Conservation (phyloP, 495 filamentous ascomycete genomes). For the Hyaloscypha bicolor region DNA sequence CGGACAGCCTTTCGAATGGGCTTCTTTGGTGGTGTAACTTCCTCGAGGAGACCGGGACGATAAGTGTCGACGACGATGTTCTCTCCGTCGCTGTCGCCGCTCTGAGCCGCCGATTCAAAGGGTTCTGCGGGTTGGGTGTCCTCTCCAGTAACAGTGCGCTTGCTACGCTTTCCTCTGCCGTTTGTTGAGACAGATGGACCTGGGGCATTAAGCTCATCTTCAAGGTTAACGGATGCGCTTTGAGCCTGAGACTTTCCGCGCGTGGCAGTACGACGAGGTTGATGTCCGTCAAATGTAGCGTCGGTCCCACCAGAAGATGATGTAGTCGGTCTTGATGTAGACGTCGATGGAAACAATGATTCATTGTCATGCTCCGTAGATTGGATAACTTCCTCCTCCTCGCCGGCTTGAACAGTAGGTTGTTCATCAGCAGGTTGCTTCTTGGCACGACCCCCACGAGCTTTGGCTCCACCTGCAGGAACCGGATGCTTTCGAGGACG, state of each 20-base stretch:
- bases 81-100: not conserved
- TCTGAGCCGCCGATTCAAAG: not conserved
- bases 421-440: not conserved
- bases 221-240: not conserved
- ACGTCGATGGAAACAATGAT: slow-evolving; percentile 62
- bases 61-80: slow-evolving; percentile 10
- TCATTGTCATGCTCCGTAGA: slow-evolving; percentile 33
- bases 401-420: slow-evolving; percentile 26
- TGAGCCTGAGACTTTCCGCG: slow-evolving; percentile 4
- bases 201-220: not conserved
- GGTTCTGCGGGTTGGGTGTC: not conserved
- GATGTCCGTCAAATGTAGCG: slow-evolving; percentile 5
- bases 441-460: slow-evolving; percentile 9
- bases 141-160: not conserved
- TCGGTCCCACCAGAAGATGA: slow-evolving; percentile 6
- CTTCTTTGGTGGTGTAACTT: not conserved
- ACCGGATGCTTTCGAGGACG: slow-evolving; percentile 12
- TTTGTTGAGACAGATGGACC: not conserved
- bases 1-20: not conserved
- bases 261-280: slow-evolving; percentile 6
- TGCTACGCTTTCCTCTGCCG: not conserved
- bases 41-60: not conserved
- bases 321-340: slow-evolving; percentile 15
- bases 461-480: not conserved
- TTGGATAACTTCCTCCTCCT: slow-evolving; percentile 26